Base-by-base conservation (phyloP, 1,139 yeast species). In the Diutina pseudorugosa region DNA sequence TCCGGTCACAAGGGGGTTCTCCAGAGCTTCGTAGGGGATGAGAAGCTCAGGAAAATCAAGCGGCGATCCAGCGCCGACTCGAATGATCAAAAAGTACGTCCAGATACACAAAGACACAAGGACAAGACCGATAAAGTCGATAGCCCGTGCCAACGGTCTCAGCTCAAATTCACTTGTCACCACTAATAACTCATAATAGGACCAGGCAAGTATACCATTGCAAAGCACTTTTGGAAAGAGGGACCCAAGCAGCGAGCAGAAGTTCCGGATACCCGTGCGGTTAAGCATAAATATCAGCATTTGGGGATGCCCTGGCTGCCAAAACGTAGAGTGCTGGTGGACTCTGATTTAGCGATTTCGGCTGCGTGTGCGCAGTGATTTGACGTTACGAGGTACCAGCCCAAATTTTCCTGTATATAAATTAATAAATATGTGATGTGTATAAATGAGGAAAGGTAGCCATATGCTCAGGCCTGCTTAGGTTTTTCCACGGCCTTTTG, bases 11-110 rank as follows among this genome's bases (percentile, higher is more conserved):
- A 33, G n/a, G 16, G 55, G 51, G 47, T 47, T 33, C n/a, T 41
- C 52, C 16, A 30, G 41, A 9, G 25, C 30, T 3, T 47, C 42
- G 65, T 62, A 41, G 4, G 51, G 27, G 4, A 40, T 8, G 9
- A 54, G 55, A 41, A 80, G 61, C 43, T 76, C 80, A 0, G 68
- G 63, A 55, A 66, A 76, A 54, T 79, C 82, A 42, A 66, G 57
- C 0, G 90, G 86, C n/a, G 77, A 70, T 0, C 91, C 91, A 0
- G 91, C 82, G 0, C 89, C 89, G 0, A 68, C 65, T 2, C 54
- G 52, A 6, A 86, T 76, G 1, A 86, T 80, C 55, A 76, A 63
- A 57, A 68, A 70, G 61, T 87, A 87, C 1, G 86, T 65, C 57
- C 54, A 57, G 14, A 55, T 23, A 11, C 57, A 60, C 30, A 64